phyloP scores from a whole-genome alignment of 805 yeast species.

The Suhomyces sp. region DNA sequence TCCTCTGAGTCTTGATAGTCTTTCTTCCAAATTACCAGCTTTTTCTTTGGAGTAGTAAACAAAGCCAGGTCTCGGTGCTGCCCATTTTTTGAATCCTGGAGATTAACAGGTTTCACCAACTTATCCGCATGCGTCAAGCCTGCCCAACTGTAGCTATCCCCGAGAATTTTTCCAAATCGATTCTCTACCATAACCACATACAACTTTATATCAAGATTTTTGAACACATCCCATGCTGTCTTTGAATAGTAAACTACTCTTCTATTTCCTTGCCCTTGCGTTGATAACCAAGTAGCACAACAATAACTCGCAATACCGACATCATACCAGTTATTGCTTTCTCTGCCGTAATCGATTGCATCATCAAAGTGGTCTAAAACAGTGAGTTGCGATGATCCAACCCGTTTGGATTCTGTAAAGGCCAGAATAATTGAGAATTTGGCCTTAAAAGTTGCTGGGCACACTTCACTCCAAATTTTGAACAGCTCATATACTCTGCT shows the following conservation, averaged over 20 bases:
- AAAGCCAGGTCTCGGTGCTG: too few relatives aligned
- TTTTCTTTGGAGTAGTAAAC: too few relatives aligned
- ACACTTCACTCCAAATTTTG: conserved; percentile 32
- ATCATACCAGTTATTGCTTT: conserved; percentile 33
- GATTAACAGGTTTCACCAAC: too few relatives aligned
- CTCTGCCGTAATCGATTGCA: conserved; percentile 40
- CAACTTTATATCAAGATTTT: conserved; percentile 24
- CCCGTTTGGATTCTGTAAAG: conserved; percentile 6
- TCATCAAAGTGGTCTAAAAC: conserved; percentile 46
- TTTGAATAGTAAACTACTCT: conserved; percentile 37
- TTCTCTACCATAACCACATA: conserved; percentile 24
- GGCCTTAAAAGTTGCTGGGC: conserved; percentile 40
- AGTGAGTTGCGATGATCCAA: conserved; percentile 26
- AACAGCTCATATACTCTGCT: conserved; percentile 11
- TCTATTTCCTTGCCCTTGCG: conserved; percentile 20
- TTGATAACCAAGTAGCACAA: conserved; percentile 42
- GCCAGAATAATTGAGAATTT: conserved; percentile 38
- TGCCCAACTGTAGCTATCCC: conserved; percentile 30
- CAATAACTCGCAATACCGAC: conserved; percentile 40
- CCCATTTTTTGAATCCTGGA: too few relatives aligned
- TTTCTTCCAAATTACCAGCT: background rate
- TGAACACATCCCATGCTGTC: conserved; percentile 36
- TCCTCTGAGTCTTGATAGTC: background rate
- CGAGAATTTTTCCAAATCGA: conserved; percentile 28
- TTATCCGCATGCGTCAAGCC: conserved; percentile 18